Percentiles rank a stretch among this genome's conserved stretches.
Conservation (phyloP, 1,139 yeast genomes). For the Candida frijolesensis region DNA sequence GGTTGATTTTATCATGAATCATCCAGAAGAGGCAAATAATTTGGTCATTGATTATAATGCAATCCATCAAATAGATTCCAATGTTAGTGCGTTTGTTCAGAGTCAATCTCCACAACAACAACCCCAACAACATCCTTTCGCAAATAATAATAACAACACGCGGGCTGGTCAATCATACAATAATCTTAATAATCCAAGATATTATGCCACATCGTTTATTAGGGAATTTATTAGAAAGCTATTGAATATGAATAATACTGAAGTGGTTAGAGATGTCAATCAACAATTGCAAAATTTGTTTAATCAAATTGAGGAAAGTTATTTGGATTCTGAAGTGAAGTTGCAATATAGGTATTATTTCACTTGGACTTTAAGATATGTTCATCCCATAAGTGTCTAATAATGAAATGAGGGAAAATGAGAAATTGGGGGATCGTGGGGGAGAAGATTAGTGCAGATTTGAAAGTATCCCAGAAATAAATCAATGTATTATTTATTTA, state of each 20-base stretch:
- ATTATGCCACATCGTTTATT: slow-evolving; percentile 22
- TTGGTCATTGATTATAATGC: slow-evolving; percentile 19
- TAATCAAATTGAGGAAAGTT: slow-evolving; percentile 25
- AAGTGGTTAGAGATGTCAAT: slow-evolving; percentile 18
- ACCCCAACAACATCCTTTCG: neutral
- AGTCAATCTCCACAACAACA: neutral
- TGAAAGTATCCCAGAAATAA: too few relatives aligned
- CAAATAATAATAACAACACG: neutral
- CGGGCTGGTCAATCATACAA: neutral
- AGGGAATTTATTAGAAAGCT: slow-evolving; percentile 25
- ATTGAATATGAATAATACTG: slow-evolving; percentile 19
- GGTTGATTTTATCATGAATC: slow-evolving; percentile 23
- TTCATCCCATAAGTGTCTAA: slow-evolving; percentile 3
- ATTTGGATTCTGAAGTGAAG: slow-evolving; percentile 25
- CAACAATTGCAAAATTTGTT: slow-evolving; percentile 23
- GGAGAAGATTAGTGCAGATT: too few relatives aligned
- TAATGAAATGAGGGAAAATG: neutral
- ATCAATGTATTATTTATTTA: neutral
- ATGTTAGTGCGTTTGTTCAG: neutral
- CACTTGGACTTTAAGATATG: slow-evolving; percentile 16
- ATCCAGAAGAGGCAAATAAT: slow-evolving; percentile 20
- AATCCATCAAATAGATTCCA: slow-evolving; percentile 13
- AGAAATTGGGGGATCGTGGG: too few relatives aligned
- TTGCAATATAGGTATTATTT: slow-evolving; percentile 15
- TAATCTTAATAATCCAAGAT: neutral